phyloP scores from a whole-genome alignment of 331 rosid genomes.

The Malus hybrid region DNA sequence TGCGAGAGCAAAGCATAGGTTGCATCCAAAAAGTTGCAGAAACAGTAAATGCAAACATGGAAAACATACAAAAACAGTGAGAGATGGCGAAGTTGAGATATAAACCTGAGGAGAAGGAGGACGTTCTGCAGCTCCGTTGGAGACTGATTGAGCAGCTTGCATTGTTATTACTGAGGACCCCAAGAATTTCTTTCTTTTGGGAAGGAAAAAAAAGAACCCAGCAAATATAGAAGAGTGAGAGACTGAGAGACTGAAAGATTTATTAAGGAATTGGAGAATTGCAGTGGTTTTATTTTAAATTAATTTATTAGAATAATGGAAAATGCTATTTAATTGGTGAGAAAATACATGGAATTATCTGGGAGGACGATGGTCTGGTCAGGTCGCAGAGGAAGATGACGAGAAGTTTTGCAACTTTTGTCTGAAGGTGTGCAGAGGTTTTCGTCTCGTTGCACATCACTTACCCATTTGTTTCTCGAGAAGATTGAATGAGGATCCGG shows the following conservation, averaged over 20 bases:
- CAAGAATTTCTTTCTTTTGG: background rate
- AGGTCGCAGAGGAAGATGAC: background rate
- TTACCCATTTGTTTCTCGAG: background rate
- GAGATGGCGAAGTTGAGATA: background rate
- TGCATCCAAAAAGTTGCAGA: background rate
- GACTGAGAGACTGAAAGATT: background rate
- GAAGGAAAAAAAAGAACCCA: background rate
- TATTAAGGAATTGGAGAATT: background rate
- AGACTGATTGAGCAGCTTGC: constrained; percentile 48
- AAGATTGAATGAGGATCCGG: too few relatives aligned
- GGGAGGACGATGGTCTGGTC: constrained; percentile 8
- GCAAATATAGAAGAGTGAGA: background rate
- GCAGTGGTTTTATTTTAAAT: background rate
- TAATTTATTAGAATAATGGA: background rate
- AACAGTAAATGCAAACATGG: background rate
- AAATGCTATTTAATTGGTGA: background rate
- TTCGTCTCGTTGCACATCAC: background rate
- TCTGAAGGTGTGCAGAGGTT: background rate
- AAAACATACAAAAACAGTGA: background rate
- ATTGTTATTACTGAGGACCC: constrained; percentile 26
- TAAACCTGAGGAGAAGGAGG: constrained; percentile 54
- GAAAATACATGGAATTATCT: background rate
- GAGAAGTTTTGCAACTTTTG: background rate
- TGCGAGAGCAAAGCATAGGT: background rate
- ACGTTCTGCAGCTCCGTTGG: constrained; percentile 37